Evolutionary conservation across 148 eudicot genomes (phyloP).

Genomic region (Beta vulgaris): DNA sequence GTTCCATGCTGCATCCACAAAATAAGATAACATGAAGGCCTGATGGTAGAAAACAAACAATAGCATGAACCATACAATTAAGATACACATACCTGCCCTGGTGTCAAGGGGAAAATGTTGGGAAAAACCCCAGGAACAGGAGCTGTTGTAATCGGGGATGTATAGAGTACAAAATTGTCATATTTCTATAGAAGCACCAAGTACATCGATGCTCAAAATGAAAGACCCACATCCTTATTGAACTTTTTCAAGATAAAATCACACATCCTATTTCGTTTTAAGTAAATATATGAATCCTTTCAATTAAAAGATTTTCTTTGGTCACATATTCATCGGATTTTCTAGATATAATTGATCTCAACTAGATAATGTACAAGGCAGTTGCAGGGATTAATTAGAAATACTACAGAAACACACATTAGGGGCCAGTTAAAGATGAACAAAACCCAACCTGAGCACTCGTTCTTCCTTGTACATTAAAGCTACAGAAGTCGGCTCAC

Average conservation of each 20-base stretch:
- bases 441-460: conserved; percentile 87
- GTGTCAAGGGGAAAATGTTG: conserved; percentile 56
- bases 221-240: neutral
- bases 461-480: conserved; percentile 83
- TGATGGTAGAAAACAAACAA: no score
- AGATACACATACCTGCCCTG: conserved; percentile 60
- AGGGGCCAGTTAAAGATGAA: conserved; percentile 73
- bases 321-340: neutral
- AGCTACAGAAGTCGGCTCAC: conserved; percentile 99
- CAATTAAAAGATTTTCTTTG: neutral
- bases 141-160: conserved; percentile 68
- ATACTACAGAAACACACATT: conserved; percentile 64
- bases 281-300: neutral
- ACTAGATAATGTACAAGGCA: conserved; percentile 1
- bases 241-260: neutral
- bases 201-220: neutral
- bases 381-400: neutral
- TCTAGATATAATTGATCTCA: neutral
- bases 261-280: neutral
- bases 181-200: conserved; percentile 2
- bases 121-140: conserved; percentile 79
- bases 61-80: no score
- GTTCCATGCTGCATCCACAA: no score
- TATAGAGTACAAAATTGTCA: conserved; percentile 23
- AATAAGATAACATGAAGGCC: no score